Evolutionary conservation across 2,329 filamentous ascomycete species (phyloP).

Genomic region (Stagonosporopsis rhizophila): DNA sequence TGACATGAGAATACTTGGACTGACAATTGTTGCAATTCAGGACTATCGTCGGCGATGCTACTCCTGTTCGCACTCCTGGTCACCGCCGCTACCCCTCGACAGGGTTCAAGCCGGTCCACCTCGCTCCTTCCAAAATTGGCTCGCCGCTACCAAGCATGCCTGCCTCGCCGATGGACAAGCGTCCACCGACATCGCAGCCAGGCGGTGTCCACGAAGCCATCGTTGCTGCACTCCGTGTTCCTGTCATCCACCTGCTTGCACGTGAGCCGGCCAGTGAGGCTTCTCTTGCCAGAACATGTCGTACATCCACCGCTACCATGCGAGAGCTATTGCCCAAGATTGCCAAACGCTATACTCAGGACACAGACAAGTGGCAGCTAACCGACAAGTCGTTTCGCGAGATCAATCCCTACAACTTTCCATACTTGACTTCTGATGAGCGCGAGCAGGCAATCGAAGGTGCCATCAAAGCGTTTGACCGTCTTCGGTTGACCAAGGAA

Average conservation of each 20-base stretch:
- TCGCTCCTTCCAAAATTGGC: conserved; percentile 46
- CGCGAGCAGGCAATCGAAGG: conserved; percentile 67
- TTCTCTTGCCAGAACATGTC: conserved; percentile 42
- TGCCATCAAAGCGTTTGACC: conserved; percentile 69
- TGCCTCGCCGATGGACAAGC: conserved; percentile 46
- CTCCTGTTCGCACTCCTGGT: conserved; percentile 40
- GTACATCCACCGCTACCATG: conserved; percentile 37
- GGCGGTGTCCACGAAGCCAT: conserved; percentile 40
- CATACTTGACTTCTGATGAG: conserved; percentile 62
- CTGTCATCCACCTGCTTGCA: conserved; percentile 63
- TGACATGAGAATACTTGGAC: conserved; percentile 30
- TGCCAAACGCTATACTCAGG: conserved; percentile 58
- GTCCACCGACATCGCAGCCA: conserved; percentile 53
- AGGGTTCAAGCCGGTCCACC: conserved; percentile 45
- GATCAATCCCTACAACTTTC: conserved; percentile 67
- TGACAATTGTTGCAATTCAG: conserved; percentile 42
- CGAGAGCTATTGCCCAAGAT: conserved; percentile 56
- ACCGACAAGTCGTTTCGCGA: conserved; percentile 67
- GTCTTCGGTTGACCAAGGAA: conserved; percentile 64
- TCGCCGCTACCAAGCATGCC: conserved; percentile 51
- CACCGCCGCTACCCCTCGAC: conserved; percentile 49
- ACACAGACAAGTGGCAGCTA: conserved; percentile 54
- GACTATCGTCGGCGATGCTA: conserved; percentile 47
- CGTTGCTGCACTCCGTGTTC: conserved; percentile 53
- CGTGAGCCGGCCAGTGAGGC: conserved; percentile 41